phyloP scores from a whole-genome alignment of 495 filamentous ascomycete genomes.

The Trichoderma erinaceum region DNA sequence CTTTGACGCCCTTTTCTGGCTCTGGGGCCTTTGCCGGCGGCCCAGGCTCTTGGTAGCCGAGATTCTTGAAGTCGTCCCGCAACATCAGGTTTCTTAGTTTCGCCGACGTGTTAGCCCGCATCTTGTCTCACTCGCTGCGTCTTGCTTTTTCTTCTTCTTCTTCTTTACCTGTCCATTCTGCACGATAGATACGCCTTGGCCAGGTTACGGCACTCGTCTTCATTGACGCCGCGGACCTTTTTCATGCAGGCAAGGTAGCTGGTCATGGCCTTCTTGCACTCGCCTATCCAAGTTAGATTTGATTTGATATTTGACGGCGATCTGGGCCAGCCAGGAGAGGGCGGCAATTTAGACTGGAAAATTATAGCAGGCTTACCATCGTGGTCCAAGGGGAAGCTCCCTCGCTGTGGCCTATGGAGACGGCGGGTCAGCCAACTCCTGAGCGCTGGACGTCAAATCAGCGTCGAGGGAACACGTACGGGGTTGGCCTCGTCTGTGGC shows the following conservation, averaged over 20 bases:
- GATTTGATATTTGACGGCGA: neutral
- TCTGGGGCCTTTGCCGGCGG: slow-evolving; percentile 18
- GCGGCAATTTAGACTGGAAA: neutral
- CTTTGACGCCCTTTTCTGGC: slow-evolving; percentile 34
- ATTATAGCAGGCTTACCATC: slow-evolving; percentile 56
- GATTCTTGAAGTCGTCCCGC: slow-evolving; percentile 83
- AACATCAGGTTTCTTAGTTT: slow-evolving; percentile 82
- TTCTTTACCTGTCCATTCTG: slow-evolving; percentile 84
- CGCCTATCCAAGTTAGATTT: slow-evolving; percentile 47
- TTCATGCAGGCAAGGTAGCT: slow-evolving; percentile 82
- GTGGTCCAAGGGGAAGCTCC: slow-evolving; percentile 94
- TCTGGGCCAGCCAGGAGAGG: slow-evolving; percentile 4
- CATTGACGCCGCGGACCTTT: slow-evolving; percentile 71
- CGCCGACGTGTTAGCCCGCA: slow-evolving; percentile 14
- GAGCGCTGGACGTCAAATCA: slow-evolving; percentile 15
- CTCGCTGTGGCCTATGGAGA: slow-evolving; percentile 70
- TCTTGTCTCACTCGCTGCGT: neutral
- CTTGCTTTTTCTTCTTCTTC: slow-evolving; percentile 11
- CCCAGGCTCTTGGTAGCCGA: slow-evolving; percentile 62
- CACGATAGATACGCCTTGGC: slow-evolving; percentile 85
- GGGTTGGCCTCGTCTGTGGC: slow-evolving; percentile 66
- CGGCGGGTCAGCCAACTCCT: slow-evolving; percentile 16
- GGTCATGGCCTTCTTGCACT: slow-evolving; percentile 85
- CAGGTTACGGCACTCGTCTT: slow-evolving; percentile 72
- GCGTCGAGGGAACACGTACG: slow-evolving; percentile 41